Evolutionary conservation across 1,284 basidiomycete species (phyloP), one percentile per base, ranked within the genome.

Genomic region (Sutorius eximius): DNA sequence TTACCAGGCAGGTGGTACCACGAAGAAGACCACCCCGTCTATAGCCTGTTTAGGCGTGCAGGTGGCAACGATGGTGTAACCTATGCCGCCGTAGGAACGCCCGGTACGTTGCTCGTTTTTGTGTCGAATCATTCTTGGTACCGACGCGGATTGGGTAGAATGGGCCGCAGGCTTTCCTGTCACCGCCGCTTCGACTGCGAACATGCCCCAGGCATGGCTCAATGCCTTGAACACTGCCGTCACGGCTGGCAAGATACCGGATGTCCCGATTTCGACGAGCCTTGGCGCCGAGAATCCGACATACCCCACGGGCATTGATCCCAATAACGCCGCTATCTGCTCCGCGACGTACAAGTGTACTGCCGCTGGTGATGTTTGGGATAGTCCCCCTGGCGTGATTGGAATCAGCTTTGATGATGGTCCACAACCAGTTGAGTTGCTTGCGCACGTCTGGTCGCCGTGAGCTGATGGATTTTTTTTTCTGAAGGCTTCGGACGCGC

Each of bases 331-430:
- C 7, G 61, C 73, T 9, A 74, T 91, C 53, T 91, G 89, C 71
- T 89, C 89, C 3, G 75, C 82, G 8, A 83, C 83, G 0, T 82
- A 81, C 71, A 80, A 85, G 62, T 93, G 91, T 69, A 64, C 73
- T 44, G 79, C 75, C 52, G 60, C 76, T 4, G 82, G 71, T 16
- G 85, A 89, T 61, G 65, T 89, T 49, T 91, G 86, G 86, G 82
- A 91, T 60, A 86, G 82, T 3, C 89, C 89, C 2, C 64, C 77
- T 36, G 82, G 83, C 27, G 67, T 75, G 30, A 73, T 89, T 58
- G 86, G 73, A 3, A 75, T 81, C 47, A 77, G 82, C 51, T 91
- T 92, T 66, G 92, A 94, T 66, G 92, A 94, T 68, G 92, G 92
- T 6, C 92, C 92, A 0, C 75, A 79, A 30, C 72, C 75, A 1